Evolutionary conservation across 331 rosid species (phyloP).

Genomic region (Prunus yedoensis): DNA sequence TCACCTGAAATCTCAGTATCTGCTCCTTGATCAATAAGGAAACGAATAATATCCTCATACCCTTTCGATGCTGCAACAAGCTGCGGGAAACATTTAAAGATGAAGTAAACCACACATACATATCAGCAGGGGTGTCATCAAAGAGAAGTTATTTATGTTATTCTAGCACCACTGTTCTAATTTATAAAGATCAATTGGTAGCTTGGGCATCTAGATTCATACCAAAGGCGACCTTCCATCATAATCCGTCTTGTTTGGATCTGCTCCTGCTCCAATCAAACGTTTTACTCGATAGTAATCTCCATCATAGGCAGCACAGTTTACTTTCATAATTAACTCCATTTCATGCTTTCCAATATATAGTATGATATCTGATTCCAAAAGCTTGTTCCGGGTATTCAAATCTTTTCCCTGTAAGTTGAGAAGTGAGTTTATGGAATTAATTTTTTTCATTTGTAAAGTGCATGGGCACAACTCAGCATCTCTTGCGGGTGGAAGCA

Average conservation of each 20-base stretch:
- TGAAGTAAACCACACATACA: not conserved
- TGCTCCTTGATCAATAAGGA: slow-evolving; percentile 52
- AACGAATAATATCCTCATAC: slow-evolving; percentile 42
- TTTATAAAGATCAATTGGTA: not conserved
- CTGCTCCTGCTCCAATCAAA: slow-evolving; percentile 54
- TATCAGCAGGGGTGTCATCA: not conserved
- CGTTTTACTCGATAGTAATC: slow-evolving; percentile 46
- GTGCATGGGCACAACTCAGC: not conserved
- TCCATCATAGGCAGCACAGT: slow-evolving; percentile 54
- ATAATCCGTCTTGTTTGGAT: slow-evolving; percentile 63
- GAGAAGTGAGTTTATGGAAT: not conserved
- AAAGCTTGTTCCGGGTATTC: slow-evolving; percentile 43
- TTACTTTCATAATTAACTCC: slow-evolving; percentile 54
- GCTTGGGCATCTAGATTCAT: slow-evolving; percentile 18
- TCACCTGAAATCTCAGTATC: slow-evolving; percentile 42
- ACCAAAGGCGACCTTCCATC: slow-evolving; percentile 75
- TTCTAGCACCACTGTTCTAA: not conserved
- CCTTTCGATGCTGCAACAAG: slow-evolving; percentile 62
- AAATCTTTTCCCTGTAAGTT: slow-evolving; percentile 46
- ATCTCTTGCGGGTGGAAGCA: not conserved
- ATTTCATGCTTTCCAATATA: slow-evolving; percentile 46
- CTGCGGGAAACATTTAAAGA: slow-evolving; percentile 27
- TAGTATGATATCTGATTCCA: slow-evolving; percentile 53
- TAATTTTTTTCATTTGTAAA: not conserved
- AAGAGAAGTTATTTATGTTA: not conserved